Evolutionary conservation across 371 early-diverging fungal genomes (phyloP).

Genomic region (Mortierella sp.): DNA sequence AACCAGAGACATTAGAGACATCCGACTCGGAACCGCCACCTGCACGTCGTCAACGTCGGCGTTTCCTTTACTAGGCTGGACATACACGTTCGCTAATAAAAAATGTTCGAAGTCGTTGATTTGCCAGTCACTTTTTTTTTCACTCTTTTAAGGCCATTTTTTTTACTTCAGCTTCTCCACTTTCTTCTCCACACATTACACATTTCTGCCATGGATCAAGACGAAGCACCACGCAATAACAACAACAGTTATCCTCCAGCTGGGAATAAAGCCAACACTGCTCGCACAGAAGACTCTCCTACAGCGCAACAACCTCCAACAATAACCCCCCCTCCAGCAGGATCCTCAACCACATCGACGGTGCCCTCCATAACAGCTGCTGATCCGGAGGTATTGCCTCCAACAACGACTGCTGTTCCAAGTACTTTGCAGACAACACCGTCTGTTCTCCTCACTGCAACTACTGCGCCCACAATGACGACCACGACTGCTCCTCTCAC

Average conservation of each 20-base stretch:
- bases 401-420: neutral
- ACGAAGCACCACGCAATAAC: neutral
- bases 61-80: neutral
- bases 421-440: neutral
- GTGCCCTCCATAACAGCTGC: neutral
- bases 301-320: neutral
- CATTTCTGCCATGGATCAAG: slow-evolving; percentile 5
- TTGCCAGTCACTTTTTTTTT: slow-evolving; percentile 14
- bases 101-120: neutral
- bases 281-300: neutral
- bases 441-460: neutral
- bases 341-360: neutral
- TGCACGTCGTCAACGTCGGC: slow-evolving; percentile 25
- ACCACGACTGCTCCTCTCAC: neutral
- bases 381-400: neutral
- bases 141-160: neutral
- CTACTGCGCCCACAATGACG: neutral
- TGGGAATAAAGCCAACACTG: neutral
- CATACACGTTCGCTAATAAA: neutral
- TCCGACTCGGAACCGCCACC: slow-evolving; percentile 17
- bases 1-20: slow-evolving; percentile 21
- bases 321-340: neutral
- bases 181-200: neutral
- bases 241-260: neutral
- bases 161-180: neutral